A percentile compares a stretch with the other conserved stretches of the same genome.
phyloP scores from a whole-genome alignment of 2,329 filamentous ascomycete species.

The Lasiodiplodia theobromae region DNA sequence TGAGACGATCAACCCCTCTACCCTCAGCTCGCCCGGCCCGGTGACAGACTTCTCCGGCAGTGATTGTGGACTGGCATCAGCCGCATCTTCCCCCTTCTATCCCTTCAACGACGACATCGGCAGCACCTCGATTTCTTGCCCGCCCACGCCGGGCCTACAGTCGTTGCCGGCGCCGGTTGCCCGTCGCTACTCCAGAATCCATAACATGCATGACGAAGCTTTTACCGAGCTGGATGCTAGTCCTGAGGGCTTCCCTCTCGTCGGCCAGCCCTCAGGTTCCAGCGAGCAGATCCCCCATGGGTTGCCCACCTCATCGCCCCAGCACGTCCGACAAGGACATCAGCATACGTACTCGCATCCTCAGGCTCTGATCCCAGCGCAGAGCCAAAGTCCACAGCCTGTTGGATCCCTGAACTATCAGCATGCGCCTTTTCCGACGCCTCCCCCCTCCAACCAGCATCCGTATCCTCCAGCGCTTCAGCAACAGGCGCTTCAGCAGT shows the following conservation, averaged over 20 bases:
- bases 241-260: neutral
- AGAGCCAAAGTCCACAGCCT: neutral
- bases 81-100: neutral
- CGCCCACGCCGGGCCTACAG: neutral
- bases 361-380: neutral
- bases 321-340: neutral
- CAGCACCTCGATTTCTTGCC: neutral
- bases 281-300: too few relatives aligned
- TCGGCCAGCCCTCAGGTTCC: neutral
- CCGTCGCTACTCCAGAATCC: neutral
- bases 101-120: neutral
- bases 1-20: conserved; percentile 16
- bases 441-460: neutral
- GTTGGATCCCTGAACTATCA: neutral
- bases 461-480: neutral
- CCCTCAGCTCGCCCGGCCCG: conserved; percentile 10
- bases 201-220: neutral
- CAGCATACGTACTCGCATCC: neutral
- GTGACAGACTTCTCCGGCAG: neutral
- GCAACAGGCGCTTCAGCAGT: neutral
- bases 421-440: neutral
- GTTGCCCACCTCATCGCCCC: neutral
- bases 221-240: neutral
- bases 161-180: neutral
- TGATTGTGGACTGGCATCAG: neutral